Evolutionary conservation across 768 basidiomycete genomes (phyloP).

Genomic region (Tulasnella sp.): DNA sequence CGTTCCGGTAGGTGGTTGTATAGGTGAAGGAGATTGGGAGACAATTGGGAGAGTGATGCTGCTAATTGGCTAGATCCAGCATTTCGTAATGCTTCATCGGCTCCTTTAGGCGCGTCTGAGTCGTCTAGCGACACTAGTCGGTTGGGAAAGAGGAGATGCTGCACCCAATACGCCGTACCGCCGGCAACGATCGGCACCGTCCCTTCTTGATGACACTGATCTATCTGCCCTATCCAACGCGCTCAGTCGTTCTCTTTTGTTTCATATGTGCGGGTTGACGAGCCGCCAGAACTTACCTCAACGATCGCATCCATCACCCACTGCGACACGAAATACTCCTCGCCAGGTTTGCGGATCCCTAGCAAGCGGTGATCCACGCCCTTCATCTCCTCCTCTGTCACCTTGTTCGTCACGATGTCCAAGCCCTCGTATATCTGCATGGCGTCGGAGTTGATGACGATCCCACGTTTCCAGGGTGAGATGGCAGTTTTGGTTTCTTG

Average conservation of each 20-base stretch:
- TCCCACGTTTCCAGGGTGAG: conserved; percentile 42
- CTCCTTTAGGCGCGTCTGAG: background rate
- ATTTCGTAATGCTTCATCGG: background rate
- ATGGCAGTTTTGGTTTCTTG: conserved; percentile 20
- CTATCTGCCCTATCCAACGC: conserved; percentile 9
- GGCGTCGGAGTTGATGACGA: conserved; percentile 89
- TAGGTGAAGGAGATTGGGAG: conserved; percentile 24
- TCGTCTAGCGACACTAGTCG: conserved; percentile 35
- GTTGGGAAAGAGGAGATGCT: conserved; percentile 85
- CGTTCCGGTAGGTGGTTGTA: conserved; percentile 48
- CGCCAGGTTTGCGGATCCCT: conserved; percentile 74
- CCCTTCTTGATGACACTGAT: conserved; percentile 14
- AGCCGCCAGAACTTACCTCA: conserved; percentile 42
- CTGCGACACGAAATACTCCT: conserved; percentile 76
- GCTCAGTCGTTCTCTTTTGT: background rate
- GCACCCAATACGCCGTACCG: conserved; percentile 95
- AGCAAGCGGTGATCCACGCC: conserved; percentile 85
- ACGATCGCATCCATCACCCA: conserved; percentile 78
- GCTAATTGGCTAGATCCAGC: background rate
- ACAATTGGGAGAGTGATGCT: background rate
- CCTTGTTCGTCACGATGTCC: conserved; percentile 91
- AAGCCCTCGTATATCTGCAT: conserved; percentile 95
- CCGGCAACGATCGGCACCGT: conserved; percentile 85
- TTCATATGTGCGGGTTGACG: too few species aligned
- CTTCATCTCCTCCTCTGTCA: conserved; percentile 58